Percentiles rank a stretch among this genome's conserved stretches.
These are phyloP conservation scores for Samsoniella hepiali DNA, from an alignment of 2,329 filamentous ascomycete species.

Conservation along the genomic window DNA sequence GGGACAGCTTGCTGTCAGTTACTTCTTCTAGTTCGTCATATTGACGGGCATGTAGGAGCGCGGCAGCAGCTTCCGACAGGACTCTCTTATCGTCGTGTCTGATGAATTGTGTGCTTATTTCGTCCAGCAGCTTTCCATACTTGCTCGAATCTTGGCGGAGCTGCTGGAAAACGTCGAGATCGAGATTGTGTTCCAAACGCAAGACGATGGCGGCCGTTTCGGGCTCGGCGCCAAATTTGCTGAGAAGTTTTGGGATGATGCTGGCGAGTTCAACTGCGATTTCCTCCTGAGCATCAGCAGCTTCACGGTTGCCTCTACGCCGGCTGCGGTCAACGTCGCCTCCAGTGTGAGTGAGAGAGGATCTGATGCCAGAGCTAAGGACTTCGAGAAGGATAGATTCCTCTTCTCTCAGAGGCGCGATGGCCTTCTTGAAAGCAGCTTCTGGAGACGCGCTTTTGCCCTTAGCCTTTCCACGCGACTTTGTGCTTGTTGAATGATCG, in stretches of 20 bases:
- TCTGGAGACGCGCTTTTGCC: slow-evolving; percentile 54
- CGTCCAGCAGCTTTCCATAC: slow-evolving; percentile 78
- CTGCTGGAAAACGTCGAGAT: slow-evolving; percentile 84
- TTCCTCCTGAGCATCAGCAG: slow-evolving; percentile 70
- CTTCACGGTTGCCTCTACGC: slow-evolving; percentile 58
- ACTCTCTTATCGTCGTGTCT: slow-evolving; percentile 87
- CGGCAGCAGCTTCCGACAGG: slow-evolving; percentile 75
- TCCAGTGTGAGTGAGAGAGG: slow-evolving; percentile 60
- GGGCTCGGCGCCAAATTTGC: slow-evolving; percentile 88
- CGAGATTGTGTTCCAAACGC: slow-evolving; percentile 79
- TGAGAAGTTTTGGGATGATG: slow-evolving; percentile 80
- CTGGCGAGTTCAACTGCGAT: slow-evolving; percentile 73
- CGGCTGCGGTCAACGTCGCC: slow-evolving; percentile 62
- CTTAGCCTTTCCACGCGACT: slow-evolving; percentile 47
- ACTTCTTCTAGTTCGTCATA: slow-evolving; percentile 87
- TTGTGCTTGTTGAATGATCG: slow-evolving; percentile 72
- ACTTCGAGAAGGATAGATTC: slow-evolving; percentile 85
- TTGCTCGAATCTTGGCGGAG: slow-evolving; percentile 80
- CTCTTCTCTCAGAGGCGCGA: slow-evolving; percentile 71
- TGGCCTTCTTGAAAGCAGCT: slow-evolving; percentile 63
- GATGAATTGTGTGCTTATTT: slow-evolving; percentile 90
- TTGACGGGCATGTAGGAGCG: slow-evolving; percentile 78
- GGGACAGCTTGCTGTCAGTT: slow-evolving; percentile 73
- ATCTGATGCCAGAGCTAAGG: slow-evolving; percentile 76
- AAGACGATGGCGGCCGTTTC: slow-evolving; percentile 83